Base-by-base conservation (phyloP, 257 asterid species). In the Rubia yunnanensis region DNA sequence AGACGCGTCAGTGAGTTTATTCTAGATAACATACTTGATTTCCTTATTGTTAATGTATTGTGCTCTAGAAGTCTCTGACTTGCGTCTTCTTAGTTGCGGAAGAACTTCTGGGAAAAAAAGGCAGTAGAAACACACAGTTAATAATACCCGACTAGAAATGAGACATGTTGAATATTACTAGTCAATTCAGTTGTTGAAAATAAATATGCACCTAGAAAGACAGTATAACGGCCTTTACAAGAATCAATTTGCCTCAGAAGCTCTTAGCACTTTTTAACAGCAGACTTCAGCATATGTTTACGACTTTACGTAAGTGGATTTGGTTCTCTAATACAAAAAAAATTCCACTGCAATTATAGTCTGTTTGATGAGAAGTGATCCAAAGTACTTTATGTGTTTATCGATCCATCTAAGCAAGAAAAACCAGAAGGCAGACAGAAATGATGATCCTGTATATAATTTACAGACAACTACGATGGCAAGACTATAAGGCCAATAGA, bases 61-160 rank as follows among this genome's bases (percentile, higher is more conserved):
- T 67, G 92, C 85, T 81, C 99, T 81, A 67, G 81, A 85, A 39
- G 97, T 90, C 84, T 94, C 99, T 50, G 99, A 94, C 52, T 83
- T 94, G 63, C 98, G 89, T 76, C 99, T 80, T 76, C 99, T 83
- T 67, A 70, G 31, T 79, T 69, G 78, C 64, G 88, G 90, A 76
- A 83, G 80, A 76, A 71, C 73, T 63, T 81, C 99, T 87, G 86
- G 58, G 73, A 64, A 24, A 10, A 26, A 59, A 30, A 59, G 44
- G 22, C 35, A 63, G 48, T 20, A 41, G 28, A 24, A 54, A 35
- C 17, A 9, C 30, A 53, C 28, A 4, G 54, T 22, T 54, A 35
- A 53, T 55, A 55, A 1, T 50, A 20, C 4, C 14, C 0, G 13
- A 18, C 22, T 18, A 52, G 3, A 34, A 18, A 26, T 27, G 0